Conservation (phyloP, 208 protist genomes). For the Polymyxa betae region DNA sequence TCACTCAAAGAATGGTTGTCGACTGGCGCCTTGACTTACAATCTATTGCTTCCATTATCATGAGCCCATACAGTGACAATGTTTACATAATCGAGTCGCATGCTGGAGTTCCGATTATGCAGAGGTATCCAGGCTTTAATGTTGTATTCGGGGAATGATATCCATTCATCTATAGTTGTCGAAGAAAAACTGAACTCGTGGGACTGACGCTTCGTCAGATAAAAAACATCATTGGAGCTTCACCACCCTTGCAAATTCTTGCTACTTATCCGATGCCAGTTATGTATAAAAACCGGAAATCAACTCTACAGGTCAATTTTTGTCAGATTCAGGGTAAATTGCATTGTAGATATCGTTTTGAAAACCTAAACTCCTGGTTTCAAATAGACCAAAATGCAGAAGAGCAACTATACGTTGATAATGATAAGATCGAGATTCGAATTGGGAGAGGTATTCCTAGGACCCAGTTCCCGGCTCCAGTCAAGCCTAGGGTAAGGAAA, state of each 20-base stretch:
- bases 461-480: not conserved
- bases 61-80: constrained; percentile 43
- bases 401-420: not conserved
- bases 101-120: not conserved
- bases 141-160: not conserved
- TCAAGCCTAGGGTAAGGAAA: constrained; percentile 31
- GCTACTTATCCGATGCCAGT: not conserved
- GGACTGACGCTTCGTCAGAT: constrained; percentile 1
- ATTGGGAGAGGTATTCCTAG: not conserved
- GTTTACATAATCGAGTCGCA: constrained; percentile 43
- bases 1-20: not conserved
- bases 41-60: not conserved
- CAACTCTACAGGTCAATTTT: not conserved
- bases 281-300: not conserved
- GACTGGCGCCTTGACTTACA: constrained; percentile 13
- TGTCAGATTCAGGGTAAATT: not conserved
- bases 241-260: not conserved
- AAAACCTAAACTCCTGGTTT: too few relatives aligned
- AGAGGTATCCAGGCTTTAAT: not conserved
- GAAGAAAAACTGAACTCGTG: constrained; percentile 17
- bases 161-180: constrained; percentile 13
- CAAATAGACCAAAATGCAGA: not conserved
- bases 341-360: not conserved
- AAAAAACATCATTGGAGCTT: not conserved
- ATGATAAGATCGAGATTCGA: constrained; percentile 20